Conservation (phyloP, 1,284 basidiomycete species). For the Trichosporon sp. region DNA sequence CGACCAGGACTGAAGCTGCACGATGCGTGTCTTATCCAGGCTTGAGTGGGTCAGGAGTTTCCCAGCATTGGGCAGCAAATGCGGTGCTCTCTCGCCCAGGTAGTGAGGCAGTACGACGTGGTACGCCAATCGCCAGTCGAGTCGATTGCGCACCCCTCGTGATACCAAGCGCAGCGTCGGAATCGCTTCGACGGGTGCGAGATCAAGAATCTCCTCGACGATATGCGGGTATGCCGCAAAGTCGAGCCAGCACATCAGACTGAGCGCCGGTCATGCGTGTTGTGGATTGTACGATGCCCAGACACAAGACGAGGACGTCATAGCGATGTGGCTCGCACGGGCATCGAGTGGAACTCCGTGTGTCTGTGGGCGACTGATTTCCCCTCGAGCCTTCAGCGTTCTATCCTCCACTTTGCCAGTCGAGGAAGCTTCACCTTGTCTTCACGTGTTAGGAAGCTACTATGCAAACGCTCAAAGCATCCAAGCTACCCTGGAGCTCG, state of each 20-base stretch:
- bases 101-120: slow-evolving; percentile 12
- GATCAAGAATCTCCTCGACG: not conserved
- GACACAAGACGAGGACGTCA: not conserved
- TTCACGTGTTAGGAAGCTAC: too few relatives aligned
- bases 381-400: too few relatives aligned
- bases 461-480: too few relatives aligned
- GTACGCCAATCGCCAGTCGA: not conserved
- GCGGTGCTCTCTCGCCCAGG: not conserved
- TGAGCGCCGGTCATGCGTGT: not conserved
- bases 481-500: too few relatives aligned
- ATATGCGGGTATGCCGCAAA: slow-evolving; percentile 19
- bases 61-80: not conserved
- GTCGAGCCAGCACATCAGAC: not conserved
- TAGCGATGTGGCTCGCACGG: not conserved
- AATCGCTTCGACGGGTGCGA: slow-evolving; percentile 3
- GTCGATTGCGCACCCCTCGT: not conserved
- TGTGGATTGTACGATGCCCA: not conserved
- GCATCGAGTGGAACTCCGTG: not conserved
- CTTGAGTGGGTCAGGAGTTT: not conserved
- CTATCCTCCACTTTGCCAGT: too few relatives aligned
- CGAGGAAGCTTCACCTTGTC: too few relatives aligned
- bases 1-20: not conserved
- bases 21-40: slow-evolving; percentile 1
- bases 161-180: slow-evolving; percentile 15
- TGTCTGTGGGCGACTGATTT: not conserved